A percentile compares a stretch with the other conserved stretches of the same genome.
Conservation (phyloP, 805 yeast genomes). For the Yarrowia hollandica region DNA sequence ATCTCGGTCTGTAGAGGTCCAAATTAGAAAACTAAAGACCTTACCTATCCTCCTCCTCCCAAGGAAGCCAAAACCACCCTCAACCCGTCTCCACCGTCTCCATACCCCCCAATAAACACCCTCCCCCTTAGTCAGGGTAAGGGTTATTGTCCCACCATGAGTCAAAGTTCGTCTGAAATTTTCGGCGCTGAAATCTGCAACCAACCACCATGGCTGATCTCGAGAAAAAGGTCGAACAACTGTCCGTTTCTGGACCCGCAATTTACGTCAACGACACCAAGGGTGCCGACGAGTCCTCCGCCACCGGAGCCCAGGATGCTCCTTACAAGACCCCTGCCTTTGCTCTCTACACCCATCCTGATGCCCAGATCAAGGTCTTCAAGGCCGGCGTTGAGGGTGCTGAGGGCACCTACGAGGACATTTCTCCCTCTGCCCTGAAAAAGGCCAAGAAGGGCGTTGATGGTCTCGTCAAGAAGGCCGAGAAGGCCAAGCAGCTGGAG, state of each 20-base stretch:
- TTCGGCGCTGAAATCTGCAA: background rate
- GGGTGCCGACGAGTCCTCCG: conserved; percentile 63
- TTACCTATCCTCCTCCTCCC: no score
- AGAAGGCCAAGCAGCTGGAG: conserved; percentile 57
- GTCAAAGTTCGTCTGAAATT: conserved; percentile 9
- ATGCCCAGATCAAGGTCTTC: conserved; percentile 36
- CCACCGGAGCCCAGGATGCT: conserved; percentile 60
- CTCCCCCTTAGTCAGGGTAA: background rate
- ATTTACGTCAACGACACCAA: conserved; percentile 71
- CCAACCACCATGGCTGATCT: conserved; percentile 32
- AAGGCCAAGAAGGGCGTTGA: conserved; percentile 97
- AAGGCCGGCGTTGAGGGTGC: conserved; percentile 53
- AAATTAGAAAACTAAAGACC: no score
- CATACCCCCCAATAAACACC: no score
- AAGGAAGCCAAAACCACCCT: no score
- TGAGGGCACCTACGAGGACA: conserved; percentile 62
- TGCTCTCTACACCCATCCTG: conserved; percentile 54
- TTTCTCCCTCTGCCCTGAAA: conserved; percentile 87
- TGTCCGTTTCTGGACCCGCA: conserved; percentile 31
- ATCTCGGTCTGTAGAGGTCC: no score
- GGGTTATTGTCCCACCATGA: background rate
- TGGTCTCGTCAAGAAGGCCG: conserved; percentile 78
- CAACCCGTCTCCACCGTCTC: background rate
- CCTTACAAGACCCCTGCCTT: conserved; percentile 85
- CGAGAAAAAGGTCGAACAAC: conserved; percentile 32